phyloP scores from a whole-genome alignment of 495 filamentous ascomycete species.

The Hypoxylon cercidicola region DNA sequence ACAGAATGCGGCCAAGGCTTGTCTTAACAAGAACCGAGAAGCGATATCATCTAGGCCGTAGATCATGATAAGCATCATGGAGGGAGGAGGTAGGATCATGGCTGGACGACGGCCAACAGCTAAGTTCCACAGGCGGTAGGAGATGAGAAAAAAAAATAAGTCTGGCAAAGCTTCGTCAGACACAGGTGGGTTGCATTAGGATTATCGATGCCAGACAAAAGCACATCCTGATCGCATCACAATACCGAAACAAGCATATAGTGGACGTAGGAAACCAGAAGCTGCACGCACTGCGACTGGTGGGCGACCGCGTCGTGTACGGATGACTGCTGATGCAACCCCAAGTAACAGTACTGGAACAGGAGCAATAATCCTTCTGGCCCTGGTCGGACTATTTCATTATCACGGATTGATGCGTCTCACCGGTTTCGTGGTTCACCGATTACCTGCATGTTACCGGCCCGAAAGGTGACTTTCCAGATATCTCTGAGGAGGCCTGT shows the following conservation, averaged over 20 bases:
- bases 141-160: not conserved
- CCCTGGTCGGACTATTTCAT: not conserved
- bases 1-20: not conserved
- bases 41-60: not conserved
- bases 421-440: not conserved
- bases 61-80: not conserved
- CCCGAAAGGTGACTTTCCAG: not conserved
- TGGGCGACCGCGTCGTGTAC: not conserved
- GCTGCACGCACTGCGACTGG: not conserved
- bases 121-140: not conserved
- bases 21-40: slow-evolving; percentile 3
- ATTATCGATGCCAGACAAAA: not conserved
- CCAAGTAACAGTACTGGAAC: not conserved
- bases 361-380: not conserved
- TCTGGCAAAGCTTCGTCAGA: not conserved
- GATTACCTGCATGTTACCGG: slow-evolving; percentile 1
- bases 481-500: not conserved
- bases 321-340: not conserved
- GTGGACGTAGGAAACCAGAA: not conserved
- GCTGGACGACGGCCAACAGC: not conserved
- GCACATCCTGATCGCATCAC: not conserved
- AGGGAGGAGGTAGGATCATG: not conserved
- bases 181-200: slow-evolving; percentile 1
- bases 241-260: not conserved
- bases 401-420: not conserved